Evolutionary conservation across 805 yeast species (phyloP).

Genomic region (Sugiyamaella mastotermitis): DNA sequence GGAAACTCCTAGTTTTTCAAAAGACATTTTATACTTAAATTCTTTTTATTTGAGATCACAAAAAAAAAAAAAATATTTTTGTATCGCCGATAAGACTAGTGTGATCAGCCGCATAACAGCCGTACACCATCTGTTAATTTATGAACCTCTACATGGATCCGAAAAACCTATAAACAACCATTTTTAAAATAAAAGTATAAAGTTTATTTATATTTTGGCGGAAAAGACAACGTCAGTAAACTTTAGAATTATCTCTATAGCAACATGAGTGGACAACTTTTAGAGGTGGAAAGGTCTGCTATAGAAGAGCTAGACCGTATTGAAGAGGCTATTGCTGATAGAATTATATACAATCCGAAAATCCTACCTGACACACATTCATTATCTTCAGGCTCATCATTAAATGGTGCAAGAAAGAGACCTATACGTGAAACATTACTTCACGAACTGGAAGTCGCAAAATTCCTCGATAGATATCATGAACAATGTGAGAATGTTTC

Average conservation of each 20-base stretch:
- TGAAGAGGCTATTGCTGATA: slow-evolving; percentile 56
- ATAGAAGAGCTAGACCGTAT: slow-evolving; percentile 59
- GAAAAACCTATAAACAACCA: too few relatives aligned
- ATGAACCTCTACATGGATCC: too few relatives aligned
- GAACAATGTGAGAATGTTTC: slow-evolving; percentile 26
- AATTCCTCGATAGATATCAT: slow-evolving; percentile 44
- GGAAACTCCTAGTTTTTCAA: slow-evolving; percentile 66
- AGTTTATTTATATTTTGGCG: too few relatives aligned
- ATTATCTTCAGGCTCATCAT: slow-evolving; percentile 24
- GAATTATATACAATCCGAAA: slow-evolving; percentile 54
- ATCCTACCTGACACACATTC: slow-evolving; percentile 35
- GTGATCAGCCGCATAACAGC: too few relatives aligned
- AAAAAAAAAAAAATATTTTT: too few relatives aligned
- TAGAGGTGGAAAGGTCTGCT: slow-evolving; percentile 23
- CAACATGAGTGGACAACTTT: background rate
- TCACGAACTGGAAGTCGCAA: slow-evolving; percentile 63
- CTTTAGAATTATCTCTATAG: too few relatives aligned
- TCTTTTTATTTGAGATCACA: too few relatives aligned
- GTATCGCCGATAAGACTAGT: too few relatives aligned
- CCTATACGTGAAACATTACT: slow-evolving; percentile 45
- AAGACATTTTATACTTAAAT: slow-evolving; percentile 32
- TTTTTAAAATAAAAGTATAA: too few relatives aligned
- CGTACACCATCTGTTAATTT: too few relatives aligned
- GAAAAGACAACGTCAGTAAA: too few relatives aligned
- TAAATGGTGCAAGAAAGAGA: slow-evolving; percentile 34